These are phyloP conservation scores for Verticillium zaregamsianum DNA, from an alignment of 2,329 filamentous ascomycete genomes.

Conservation along the genomic window DNA sequence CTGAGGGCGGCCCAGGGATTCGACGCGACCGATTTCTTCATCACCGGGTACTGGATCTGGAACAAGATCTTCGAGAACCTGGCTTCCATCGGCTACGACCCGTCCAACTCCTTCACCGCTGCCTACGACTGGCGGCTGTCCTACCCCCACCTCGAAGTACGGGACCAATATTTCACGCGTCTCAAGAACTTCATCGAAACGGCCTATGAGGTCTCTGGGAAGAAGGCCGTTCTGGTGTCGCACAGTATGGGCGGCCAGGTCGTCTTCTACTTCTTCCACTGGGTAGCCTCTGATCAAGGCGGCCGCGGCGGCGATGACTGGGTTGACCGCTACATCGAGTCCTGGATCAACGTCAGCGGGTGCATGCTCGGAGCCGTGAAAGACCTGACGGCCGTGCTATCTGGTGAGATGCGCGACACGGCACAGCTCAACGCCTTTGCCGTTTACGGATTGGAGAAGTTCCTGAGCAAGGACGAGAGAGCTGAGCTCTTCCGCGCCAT, in stretches of 20 bases:
- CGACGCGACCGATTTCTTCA: slow-evolving; percentile 95
- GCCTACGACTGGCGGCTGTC: slow-evolving; percentile 90
- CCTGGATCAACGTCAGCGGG: slow-evolving; percentile 97
- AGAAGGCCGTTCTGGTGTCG: slow-evolving; percentile 81
- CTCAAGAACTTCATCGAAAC: slow-evolving; percentile 89
- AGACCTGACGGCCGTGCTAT: slow-evolving; percentile 83
- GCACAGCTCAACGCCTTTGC: slow-evolving; percentile 95
- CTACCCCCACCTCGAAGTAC: slow-evolving; percentile 81
- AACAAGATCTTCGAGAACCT: slow-evolving; percentile 98
- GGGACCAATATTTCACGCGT: slow-evolving; percentile 91
- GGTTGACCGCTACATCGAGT: slow-evolving; percentile 86
- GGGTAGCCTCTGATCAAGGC: slow-evolving; percentile 73
- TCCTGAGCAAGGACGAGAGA: slow-evolving; percentile 83
- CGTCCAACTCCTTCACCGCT: slow-evolving; percentile 66
- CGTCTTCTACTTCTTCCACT: slow-evolving; percentile 71
- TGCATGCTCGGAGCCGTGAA: slow-evolving; percentile 97
- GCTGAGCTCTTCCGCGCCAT: slow-evolving; percentile 94
- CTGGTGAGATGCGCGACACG: slow-evolving; percentile 97
- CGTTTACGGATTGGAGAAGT: slow-evolving; percentile 94
- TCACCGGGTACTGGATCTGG: slow-evolving; percentile 95
- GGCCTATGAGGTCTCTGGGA: slow-evolving; percentile 63
- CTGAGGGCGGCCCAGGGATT: slow-evolving; percentile 92
- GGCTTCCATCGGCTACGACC: slow-evolving; percentile 93
- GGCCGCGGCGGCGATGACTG: slow-evolving; percentile 80
- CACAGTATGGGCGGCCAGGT: slow-evolving; percentile 99